phyloP scores from a whole-genome alignment of 2,329 filamentous ascomycete genomes.

The Nemania serpens region DNA sequence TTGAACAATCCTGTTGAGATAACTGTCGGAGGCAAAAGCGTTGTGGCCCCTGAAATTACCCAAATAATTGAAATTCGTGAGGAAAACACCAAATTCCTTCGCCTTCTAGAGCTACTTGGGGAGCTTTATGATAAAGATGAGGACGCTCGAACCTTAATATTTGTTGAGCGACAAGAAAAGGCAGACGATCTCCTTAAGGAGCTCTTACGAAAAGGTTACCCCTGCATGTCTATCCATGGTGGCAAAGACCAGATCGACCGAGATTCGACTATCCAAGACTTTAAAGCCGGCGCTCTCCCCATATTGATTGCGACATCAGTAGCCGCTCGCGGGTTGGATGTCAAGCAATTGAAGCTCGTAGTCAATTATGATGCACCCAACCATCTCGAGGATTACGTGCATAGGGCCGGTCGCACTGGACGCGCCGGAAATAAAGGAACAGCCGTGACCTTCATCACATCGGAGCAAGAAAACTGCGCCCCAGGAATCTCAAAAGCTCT shows the following conservation, averaged over 20 bases:
- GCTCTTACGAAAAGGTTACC: slow-evolving; percentile 81
- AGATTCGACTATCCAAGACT: slow-evolving; percentile 89
- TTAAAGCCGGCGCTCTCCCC: slow-evolving; percentile 88
- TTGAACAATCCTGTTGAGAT: slow-evolving; percentile 87
- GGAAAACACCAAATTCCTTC: slow-evolving; percentile 81
- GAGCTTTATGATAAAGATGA: slow-evolving; percentile 86
- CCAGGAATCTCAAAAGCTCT: slow-evolving; percentile 87
- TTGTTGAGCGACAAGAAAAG: slow-evolving; percentile 90
- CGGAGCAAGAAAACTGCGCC: slow-evolving; percentile 89
- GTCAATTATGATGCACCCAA: slow-evolving; percentile 96
- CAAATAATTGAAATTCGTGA: slow-evolving; percentile 89
- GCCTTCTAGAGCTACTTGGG: slow-evolving; percentile 83
- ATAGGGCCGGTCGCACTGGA: slow-evolving; percentile 90
- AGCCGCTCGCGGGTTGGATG: slow-evolving; percentile 90
- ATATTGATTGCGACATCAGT: slow-evolving; percentile 95
- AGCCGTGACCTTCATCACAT: slow-evolving; percentile 90
- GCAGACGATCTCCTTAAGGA: slow-evolving; percentile 80
- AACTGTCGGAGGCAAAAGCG: slow-evolving; percentile 84
- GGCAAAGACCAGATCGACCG: slow-evolving; percentile 93
- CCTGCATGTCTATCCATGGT: slow-evolving; percentile 91
- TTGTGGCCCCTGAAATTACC: slow-evolving; percentile 88
- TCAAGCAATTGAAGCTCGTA: slow-evolving; percentile 93
- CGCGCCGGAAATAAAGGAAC: slow-evolving; percentile 93
- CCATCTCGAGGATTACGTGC: slow-evolving; percentile 95
- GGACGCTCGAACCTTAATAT: slow-evolving; percentile 86